Base-by-base conservation (phyloP, 169 alveolate species). In the Ophryocystis elektroscirrha region DNA sequence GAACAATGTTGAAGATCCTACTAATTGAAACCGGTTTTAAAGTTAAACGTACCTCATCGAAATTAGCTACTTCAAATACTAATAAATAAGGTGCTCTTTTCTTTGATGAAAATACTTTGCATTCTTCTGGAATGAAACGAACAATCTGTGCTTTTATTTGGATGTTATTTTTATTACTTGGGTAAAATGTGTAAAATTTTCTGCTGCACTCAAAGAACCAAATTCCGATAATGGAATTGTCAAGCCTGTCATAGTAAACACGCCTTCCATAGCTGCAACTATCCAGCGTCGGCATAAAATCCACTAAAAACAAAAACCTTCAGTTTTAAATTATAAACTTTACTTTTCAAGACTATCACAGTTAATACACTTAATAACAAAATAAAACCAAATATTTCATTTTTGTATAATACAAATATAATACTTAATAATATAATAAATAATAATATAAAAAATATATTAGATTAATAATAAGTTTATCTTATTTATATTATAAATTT, bases 41-140 rank as follows among this genome's bases (percentile, higher is more conserved):
- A 9, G 2, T 25, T 6, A 2, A 2, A 2, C 5, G 2, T 19
- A 53, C 62, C 53, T 80, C 90, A 45, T 80, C 90, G 37, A 80
- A 56, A 55, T 80, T 80, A 15, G 84, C 87, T 51, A 78, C 72
- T 53, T 80, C 90, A 23, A 78, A 59, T 45, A 71, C 70, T 36
- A 80, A 60, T 39, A 80, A 62, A 51, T 75, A 80, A 3, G 85
- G 90, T 4, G 84, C 87, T 18, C 90, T 62, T 42, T 73, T 77
- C 41, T 69, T 72, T 15, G 86, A 73, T 27, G 69, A 63, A 67
- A 75, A 76, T 39, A 76, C 72, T 48, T 69, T 69, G 30, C 76
- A 59, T 46, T 80, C 90, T 36, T 61, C 69, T 30, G 65, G 68
- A 22, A 67, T 70, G 29, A 80, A 63, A 19, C 79, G 59, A 25